Evolutionary conservation across 768 basidiomycete genomes (phyloP).

Genomic region (Tricholoma matsutake): DNA sequence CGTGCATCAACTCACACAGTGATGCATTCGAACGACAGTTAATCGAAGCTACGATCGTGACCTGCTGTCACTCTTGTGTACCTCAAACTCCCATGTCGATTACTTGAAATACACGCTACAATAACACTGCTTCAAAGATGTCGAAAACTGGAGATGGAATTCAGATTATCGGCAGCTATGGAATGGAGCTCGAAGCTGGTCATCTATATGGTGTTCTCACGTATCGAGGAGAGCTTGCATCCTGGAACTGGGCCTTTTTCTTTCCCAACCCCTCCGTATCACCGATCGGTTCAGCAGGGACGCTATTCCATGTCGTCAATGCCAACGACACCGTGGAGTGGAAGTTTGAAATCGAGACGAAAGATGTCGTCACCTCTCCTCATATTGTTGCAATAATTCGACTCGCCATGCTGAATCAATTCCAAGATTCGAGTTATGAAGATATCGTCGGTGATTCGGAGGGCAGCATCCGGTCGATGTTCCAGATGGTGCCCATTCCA

Average conservation of each 20-base stretch:
- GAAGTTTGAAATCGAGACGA: conserved; percentile 37
- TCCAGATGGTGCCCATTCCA: conserved; percentile 42
- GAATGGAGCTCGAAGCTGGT: conserved; percentile 34
- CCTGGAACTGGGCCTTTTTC: conserved; percentile 52
- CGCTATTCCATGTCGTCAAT: conserved; percentile 41
- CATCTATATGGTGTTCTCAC: conserved; percentile 43
- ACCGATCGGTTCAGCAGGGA: conserved; percentile 42
- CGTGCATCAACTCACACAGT: neutral
- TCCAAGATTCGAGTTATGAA: conserved; percentile 35
- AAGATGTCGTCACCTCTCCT: conserved; percentile 37
- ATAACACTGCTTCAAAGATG: neutral
- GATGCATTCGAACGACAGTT: neutral
- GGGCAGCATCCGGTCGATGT: conserved; percentile 41
- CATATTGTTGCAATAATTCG: conserved; percentile 43
- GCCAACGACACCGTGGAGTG: conserved; percentile 32
- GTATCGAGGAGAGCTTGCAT: conserved; percentile 43
- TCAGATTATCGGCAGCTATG: neutral
- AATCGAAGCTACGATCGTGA: neutral
- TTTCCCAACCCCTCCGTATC: conserved; percentile 35
- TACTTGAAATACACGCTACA: neutral
- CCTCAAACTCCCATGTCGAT: neutral
- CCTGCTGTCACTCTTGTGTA: neutral
- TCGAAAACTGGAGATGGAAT: neutral
- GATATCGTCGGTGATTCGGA: conserved; percentile 34
- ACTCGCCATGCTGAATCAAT: conserved; percentile 38